Base-by-base conservation (phyloP, 2,329 filamentous ascomycete genomes). In the Pseudogymnoascus sp. region DNA sequence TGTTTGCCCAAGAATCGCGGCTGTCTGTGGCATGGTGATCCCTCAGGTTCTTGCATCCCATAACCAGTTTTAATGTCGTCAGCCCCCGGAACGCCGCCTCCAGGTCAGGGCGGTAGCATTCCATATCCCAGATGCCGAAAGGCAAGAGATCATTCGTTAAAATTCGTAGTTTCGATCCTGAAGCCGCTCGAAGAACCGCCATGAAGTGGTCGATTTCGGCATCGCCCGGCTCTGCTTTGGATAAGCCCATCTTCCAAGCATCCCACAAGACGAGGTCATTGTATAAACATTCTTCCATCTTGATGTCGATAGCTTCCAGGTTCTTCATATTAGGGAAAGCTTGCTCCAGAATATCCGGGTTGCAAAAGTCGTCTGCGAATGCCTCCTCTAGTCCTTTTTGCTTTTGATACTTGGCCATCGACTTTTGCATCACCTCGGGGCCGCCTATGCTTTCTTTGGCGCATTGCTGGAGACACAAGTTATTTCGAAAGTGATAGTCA, bases 401-500 rank as follows among this genome's bases (percentile, higher is more conserved):
- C 2, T 63, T 62, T 51, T 70, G 68, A 63, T 75, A 75, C 16
- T 69, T 67, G 2, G 67, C 66, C 71, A 73, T 74, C 14, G 71
- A 69, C n/a, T 71, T 67, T n/a, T 70, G 68, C 64, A 71, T 70
- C 11, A 69, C 67, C 37, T 72, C 69, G 21, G 68, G 66, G 13
- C 72, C 69, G 28, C 66, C 66, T 48, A 70, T 69, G 2, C 69
- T 66, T 13, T 73, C 69, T 57, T 70, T 65, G 39, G 69, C 66
- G 41, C 70, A 69, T 60, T 71, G 62, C 21, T 71, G 28, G 66
- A 74, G 68, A 65, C 72, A 69, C 37, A 68, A 65, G 64, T 75
- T 73, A 34, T 71, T 69, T 7, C 71, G 66, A 16, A 69, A 69
- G n/a, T 73, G 69, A 48, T 70, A 72, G 54, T 73, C 71, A 60